These are phyloP conservation scores for Talaromyces funiculosus DNA, from an alignment of 2,329 filamentous ascomycete genomes.

Conservation along the genomic window DNA sequence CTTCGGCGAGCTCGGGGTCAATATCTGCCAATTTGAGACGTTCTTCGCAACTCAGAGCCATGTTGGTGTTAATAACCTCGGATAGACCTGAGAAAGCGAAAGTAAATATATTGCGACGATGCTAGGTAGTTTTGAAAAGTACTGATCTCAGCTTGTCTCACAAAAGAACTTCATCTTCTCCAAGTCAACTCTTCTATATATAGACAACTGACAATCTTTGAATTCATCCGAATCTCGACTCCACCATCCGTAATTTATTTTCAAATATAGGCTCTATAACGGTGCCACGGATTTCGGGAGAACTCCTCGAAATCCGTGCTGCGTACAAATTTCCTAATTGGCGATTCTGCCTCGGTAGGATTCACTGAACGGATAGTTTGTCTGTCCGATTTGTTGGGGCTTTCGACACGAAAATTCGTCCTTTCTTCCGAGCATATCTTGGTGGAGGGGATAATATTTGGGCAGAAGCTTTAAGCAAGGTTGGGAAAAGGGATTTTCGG, in stretches of 20 bases:
- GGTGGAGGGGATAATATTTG: too few relatives aligned
- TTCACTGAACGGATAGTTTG: not conserved
- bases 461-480: too few relatives aligned
- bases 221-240: not conserved
- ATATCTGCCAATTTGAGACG: conserved; percentile 23
- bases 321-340: not conserved
- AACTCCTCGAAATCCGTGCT: not conserved
- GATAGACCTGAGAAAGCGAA: not conserved
- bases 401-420: not conserved
- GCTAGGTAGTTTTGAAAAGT: not conserved
- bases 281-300: not conserved
- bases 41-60: conserved; percentile 17
- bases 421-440: not conserved
- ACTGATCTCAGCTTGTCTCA: not conserved
- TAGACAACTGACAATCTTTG: not conserved
- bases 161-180: not conserved
- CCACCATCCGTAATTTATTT: not conserved
- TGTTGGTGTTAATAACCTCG: not conserved
- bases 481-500: too few relatives aligned
- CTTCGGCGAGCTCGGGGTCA: conserved; percentile 26
- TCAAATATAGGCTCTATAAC: not conserved
- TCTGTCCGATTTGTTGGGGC: not conserved
- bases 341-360: not conserved
- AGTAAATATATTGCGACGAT: not conserved
- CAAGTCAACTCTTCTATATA: not conserved